Conservation (phyloP, 2,329 filamentous ascomycete species). For the Microsporum canis region DNA sequence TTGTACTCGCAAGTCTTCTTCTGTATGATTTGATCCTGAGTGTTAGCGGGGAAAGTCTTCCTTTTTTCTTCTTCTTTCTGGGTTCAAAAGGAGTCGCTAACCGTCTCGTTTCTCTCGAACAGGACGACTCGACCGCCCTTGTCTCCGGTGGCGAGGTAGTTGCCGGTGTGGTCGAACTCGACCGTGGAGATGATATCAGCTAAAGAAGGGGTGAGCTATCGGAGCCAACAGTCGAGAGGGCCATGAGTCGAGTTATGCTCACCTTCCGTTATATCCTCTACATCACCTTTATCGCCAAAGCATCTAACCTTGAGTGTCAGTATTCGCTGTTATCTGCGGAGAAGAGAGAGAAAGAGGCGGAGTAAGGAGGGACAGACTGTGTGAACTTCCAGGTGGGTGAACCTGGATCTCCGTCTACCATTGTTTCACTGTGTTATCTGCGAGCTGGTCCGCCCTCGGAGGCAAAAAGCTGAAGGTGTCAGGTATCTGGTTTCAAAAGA, state of each 20-base stretch:
- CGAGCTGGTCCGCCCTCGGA: no score
- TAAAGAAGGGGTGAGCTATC: conserved; percentile 15
- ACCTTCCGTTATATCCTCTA: conserved; percentile 98
- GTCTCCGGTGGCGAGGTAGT: conserved; percentile 43
- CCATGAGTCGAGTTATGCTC: conserved; percentile 15
- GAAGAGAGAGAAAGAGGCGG: neutral
- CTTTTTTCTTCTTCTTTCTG: no score
- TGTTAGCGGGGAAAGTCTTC: no score
- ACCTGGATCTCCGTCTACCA: conserved; percentile 92
- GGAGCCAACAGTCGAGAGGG: conserved; percentile 4
- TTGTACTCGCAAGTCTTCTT: conserved; percentile 99
- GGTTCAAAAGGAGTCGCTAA: conserved; percentile 36
- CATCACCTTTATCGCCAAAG: conserved; percentile 98
- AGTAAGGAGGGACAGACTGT: conserved; percentile 56
- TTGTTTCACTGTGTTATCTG: conserved; percentile 44
- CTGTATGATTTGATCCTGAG: conserved; percentile 35
- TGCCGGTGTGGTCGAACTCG: conserved; percentile 43
- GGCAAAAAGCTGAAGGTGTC: neutral
- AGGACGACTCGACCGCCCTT: conserved; percentile 43
- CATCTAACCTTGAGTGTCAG: conserved; percentile 49
- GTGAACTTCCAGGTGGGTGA: conserved; percentile 99
- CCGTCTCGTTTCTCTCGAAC: conserved; percentile 75
- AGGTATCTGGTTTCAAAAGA: neutral
- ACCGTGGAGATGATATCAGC: conserved; percentile 44
- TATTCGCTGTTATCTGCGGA: conserved; percentile 6